Evolutionary conservation across 345 rosid species (phyloP), one percentile per base, ranked within the genome.

Genomic region (Brassica rapa): DNA sequence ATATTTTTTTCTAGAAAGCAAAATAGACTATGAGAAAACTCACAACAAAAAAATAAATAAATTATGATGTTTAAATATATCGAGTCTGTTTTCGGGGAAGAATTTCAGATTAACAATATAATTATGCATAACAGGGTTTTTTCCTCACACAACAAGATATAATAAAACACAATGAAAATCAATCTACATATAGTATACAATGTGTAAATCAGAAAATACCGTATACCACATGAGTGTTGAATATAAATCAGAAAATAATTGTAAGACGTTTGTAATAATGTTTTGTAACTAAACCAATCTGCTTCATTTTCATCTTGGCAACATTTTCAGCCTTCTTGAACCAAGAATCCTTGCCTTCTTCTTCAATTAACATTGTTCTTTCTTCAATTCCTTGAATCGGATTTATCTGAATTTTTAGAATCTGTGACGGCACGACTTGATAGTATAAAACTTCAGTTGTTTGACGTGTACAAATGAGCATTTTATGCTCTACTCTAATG

Each of bases 401-500:
- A 77, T 86, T 88, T 9, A 87, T 75, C 62, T 89, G 95, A 73
- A 94, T 88, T 83, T 87, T 84, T 32, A 92, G 80, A 1, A 86
- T 83, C 76, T 94, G 89, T 1, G 97, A 92, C n/a, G 98, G 97
- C 41, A 86, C 85, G 56, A 87, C 77, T 77, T 86, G 93, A 78
- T 91, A 94, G 55, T 87, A 91, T 82, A 89, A 85, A 5, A 90
- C 88, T 46, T 92, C 83, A 0, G 96, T 89, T 25, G 59, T 93
- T 81, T 91, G 98, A 6, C 89, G 88, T 55, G 93, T 92, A 5
- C 88, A 86, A 7, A 94, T 83, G 7, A 91, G 88, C 92, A 92
- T 82, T 35, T 93, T 90, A 32, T 85, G 93, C 51, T 80, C 86
- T 10, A 90, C 84, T 74, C 63, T 89, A 57, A 83, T 76, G 75